Base-by-base conservation (phyloP, 441 rosid genomes). In the Viola pubescens region DNA sequence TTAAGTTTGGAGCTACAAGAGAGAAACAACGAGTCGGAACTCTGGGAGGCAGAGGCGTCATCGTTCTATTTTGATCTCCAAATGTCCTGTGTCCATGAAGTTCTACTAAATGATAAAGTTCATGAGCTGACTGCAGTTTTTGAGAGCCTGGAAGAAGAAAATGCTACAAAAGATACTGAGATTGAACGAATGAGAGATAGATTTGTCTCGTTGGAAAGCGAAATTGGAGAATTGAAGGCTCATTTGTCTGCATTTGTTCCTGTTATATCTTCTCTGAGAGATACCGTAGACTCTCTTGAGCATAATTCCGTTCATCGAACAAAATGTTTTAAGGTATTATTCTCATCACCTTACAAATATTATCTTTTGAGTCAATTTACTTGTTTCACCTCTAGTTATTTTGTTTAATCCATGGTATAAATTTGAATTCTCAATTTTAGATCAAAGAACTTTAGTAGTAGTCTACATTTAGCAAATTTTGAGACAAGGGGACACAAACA, bases 201-300 rank as follows among this genome's bases (percentile, higher is more conserved):
- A 49, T 74, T 82, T 63, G 63, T 63, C 64, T 66, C 65, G 60
- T 70, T 94, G 70, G 95, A 87, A 66, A 74, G 71, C 63, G 85
- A 76, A 63, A 74, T 83, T 63, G 83, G 67, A 59, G 85, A 72
- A 73, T 68, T 91, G 53, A 78, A 77, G 62, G 77, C 72, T 74
- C 85, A 80, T 58, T 62, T 84, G 72, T 81, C 77, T 54, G 81
- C 82, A 50, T 83, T 85, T 76, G 74, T 63, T 64, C 82, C 90
- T 40, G 86, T 78, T 37, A 70, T 87, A 39, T 57, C 71, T 73
- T 78, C 85, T 64, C 72, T 91, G 68, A 74, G 69, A 68, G 81
- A 86, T 37, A 70, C 81, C 64, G 44, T 94, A 42, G 72, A 74
- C 53, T 83, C 96, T 65, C 77, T 94, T 60, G 96, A 87, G 65